These are phyloP conservation scores for Macrocybe gigantea DNA, from an alignment of 768 basidiomycete genomes.

Conservation along the genomic window DNA sequence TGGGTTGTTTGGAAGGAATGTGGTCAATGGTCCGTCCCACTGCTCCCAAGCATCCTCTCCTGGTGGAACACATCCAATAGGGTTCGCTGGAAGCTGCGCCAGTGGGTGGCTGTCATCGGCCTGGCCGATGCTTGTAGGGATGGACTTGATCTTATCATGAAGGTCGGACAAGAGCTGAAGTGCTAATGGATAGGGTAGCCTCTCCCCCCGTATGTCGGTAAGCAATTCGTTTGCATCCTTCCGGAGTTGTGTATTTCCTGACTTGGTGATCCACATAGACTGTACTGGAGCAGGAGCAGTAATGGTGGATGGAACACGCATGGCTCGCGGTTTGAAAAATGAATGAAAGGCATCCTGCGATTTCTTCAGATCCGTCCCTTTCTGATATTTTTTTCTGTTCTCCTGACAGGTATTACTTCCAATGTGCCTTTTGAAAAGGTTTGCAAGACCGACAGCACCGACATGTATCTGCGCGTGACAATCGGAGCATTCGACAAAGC, in stretches of 20 bases:
- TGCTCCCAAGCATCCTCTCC: background rate
- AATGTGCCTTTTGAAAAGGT: conserved; percentile 4
- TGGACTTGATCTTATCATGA: background rate
- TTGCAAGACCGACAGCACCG: conserved; percentile 3
- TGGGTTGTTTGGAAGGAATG: background rate
- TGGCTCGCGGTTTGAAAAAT: background rate
- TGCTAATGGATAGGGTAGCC: background rate
- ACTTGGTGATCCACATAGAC: background rate
- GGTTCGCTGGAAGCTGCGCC: background rate
- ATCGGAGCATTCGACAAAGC: conserved; percentile 3
- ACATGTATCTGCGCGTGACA: conserved; percentile 3
- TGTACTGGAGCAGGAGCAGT: background rate
- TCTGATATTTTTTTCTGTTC: conserved; percentile 3
- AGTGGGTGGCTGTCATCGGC: background rate
- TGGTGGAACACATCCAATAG: background rate
- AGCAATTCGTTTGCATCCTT: background rate
- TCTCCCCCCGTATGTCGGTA: background rate
- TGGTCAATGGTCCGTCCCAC: background rate
- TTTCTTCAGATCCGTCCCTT: background rate
- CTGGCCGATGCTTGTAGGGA: background rate
- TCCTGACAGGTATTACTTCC: background rate
- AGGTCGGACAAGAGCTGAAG: background rate
- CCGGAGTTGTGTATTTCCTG: background rate
- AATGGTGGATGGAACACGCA: background rate
- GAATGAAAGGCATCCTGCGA: background rate